Base-by-base conservation (phyloP, 2,329 filamentous ascomycete species). In the Neopestalotiopsis clavispora region DNA sequence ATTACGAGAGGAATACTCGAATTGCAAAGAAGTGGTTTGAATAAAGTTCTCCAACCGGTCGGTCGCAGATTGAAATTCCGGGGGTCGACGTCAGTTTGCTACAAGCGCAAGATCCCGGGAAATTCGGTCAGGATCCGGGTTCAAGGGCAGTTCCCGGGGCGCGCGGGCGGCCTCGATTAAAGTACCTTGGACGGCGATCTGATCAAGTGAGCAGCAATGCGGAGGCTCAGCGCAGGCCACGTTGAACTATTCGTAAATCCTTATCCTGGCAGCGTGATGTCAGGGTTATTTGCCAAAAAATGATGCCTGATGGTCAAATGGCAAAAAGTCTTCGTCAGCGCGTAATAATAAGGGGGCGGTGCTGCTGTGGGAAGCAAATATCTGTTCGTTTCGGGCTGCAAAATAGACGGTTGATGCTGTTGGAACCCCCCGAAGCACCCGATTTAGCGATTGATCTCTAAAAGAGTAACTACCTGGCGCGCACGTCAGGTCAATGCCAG, bases 151-250 rank as follows among this genome's bases (percentile, higher is more conserved):
- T 49, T 23, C 61, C 61, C 61, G 61, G 61, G 14, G 61, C 34
- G 20, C 61, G 34, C 14, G 28, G 61, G 40, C 38, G 61, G 40
- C 34, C 61, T 49, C 28, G 45, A 64, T 52, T 32, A 45, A 52
- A 64, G 38, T 23, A 64, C n/a, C 34, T 7, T 38, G 28, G 61
- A 66, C 64, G 64, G 64, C 45, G 64, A 49, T 20, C 17, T 28
- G 30, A 42, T 66, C 52, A 66, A 58, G 28, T 57, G 28, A 56
- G 30, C 45, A 58, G 64, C 34, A 38, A 38, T 38, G 32, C 32
- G 52, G 64, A 66, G 64, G 64, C 64, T 66, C 45, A 66, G 64
- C 45, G n/a, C n/a, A 34, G 64, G 64, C 64, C 64, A 58, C 64
- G 64, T 66, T 45, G 52, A 64, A 28, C 14, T 10, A 30, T 23